phyloP scores from a whole-genome alignment of 1,284 basidiomycete genomes.

The Amylostereum chailletii region DNA sequence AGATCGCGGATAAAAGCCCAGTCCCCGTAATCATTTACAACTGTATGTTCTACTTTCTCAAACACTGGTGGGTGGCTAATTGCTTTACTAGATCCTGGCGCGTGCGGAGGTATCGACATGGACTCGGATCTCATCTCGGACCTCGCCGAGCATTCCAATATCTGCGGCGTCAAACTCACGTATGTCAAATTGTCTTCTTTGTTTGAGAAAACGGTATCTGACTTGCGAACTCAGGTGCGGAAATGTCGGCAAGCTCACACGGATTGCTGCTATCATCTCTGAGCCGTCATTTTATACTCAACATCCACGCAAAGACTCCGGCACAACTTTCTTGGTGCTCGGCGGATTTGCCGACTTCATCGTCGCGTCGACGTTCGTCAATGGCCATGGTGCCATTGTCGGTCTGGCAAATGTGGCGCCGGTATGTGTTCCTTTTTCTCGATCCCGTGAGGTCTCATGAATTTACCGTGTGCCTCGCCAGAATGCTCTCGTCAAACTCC shows the following conservation, averaged over 20 bases:
- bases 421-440: conserved; percentile 30
- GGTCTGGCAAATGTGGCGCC: conserved; percentile 62
- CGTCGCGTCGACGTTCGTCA: conserved; percentile 35
- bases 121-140: conserved; percentile 81
- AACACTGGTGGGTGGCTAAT: not conserved
- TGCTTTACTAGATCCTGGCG: conserved; percentile 57
- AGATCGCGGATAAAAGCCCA: conserved; percentile 70
- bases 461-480: conserved; percentile 21
- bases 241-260: conserved; percentile 83
- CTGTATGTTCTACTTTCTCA: conserved; percentile 40
- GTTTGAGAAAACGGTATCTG: not conserved
- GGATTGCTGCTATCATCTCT: conserved; percentile 66
- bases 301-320: conserved; percentile 57
- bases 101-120: conserved; percentile 77
- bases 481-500: conserved; percentile 55
- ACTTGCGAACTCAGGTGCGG: conserved; percentile 52
- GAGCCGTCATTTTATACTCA: conserved; percentile 43
- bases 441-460: conserved; percentile 3
- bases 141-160: conserved; percentile 69
- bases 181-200: conserved; percentile 27
- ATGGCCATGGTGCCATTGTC: conserved; percentile 48
- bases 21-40: conserved; percentile 90
- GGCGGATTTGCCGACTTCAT: conserved; percentile 53
- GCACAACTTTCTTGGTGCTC: conserved; percentile 56
- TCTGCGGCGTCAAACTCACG: conserved; percentile 84